phyloP scores from a whole-genome alignment of 768 basidiomycete genomes.

The Termitomyces sp. region DNA sequence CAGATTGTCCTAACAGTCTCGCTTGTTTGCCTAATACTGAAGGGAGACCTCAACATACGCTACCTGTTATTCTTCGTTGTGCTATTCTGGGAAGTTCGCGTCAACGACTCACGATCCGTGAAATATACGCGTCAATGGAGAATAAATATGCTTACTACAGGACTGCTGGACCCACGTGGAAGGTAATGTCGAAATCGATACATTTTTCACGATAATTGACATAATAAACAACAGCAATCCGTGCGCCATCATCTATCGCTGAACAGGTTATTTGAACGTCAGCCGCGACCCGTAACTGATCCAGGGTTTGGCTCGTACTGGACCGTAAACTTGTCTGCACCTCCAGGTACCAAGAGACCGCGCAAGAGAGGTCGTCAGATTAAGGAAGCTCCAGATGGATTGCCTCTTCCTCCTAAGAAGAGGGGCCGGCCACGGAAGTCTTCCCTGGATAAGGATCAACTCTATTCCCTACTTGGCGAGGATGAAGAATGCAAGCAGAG shows the following conservation, averaged over 20 bases:
- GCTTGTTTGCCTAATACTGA: constrained; percentile 75
- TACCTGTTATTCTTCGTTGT: constrained; percentile 80
- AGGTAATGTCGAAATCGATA: constrained; percentile 38
- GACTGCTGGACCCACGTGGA: constrained; percentile 80
- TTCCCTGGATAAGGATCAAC: constrained; percentile 1
- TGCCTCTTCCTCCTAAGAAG: constrained; percentile 24
- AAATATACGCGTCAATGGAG: constrained; percentile 86
- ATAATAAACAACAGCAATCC: constrained; percentile 56
- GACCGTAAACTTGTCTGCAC: constrained; percentile 84
- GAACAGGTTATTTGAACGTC: constrained; percentile 77
- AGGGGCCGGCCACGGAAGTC: constrained; percentile 35
- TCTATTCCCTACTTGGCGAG: constrained; percentile 11
- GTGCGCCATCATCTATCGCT: constrained; percentile 81
- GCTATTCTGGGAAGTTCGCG: constrained; percentile 75
- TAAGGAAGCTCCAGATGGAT: constrained; percentile 30
- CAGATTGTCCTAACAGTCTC: constrained; percentile 73
- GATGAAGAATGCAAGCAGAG: constrained; percentile 15
- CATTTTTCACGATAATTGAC: constrained; percentile 4
- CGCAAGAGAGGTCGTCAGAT: constrained; percentile 68
- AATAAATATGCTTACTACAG: constrained; percentile 78
- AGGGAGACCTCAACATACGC: constrained; percentile 75
- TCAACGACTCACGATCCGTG: constrained; percentile 74
- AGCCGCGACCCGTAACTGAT: constrained; percentile 76
- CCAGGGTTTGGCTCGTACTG: constrained; percentile 87
- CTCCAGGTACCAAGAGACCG: constrained; percentile 81